Base-by-base conservation (phyloP, 202 grass and related monocot genomes). In the Panicum hallii region DNA sequence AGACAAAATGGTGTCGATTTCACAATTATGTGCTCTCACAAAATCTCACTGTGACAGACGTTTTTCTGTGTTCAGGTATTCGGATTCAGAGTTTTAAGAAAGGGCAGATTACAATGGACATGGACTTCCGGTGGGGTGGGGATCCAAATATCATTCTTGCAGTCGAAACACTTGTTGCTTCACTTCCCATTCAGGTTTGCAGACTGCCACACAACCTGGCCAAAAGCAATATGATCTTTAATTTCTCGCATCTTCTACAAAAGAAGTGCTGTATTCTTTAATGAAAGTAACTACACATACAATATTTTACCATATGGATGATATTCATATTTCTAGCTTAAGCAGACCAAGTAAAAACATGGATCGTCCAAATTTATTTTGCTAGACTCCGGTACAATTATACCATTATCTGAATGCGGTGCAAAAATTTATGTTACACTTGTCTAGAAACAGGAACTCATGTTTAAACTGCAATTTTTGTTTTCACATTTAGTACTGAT, bases 81-180 rank as follows among this genome's bases (percentile, higher is more conserved):
- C 86, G 93, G 68, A 81, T 96, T 80, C 97, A 99, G 64, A 96
- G 83, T 72, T 88, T 96, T 56, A 89, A 94, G 82, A 86, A 94
- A 92, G 90, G 97, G 16, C 97, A 99, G 43, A 84, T 99, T 65
- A 94, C 90, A 64, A 99, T 99, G 97, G 97, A 99, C 66, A 68
- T 99, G 14, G 97, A 96, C 82, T 90, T 99, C 62, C 87, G 90
- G 74, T 96, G 97, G 97, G 97, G 97, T 47, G 97, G 97, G 54
- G 91, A 99, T 83, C 93, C 91, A 17, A 96, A 91, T 80, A 99
- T 99, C 74, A 85, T 96, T 83, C 93, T 99, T 87, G 91, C 90
- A 80, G 91, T 99, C n/a, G 97, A 99, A 77, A 94, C 97, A 62
- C 93, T 95, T 57, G 93, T 99, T 82, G 97, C 97, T 83, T 96